phyloP scores from a whole-genome alignment of 2,329 filamentous ascomycete species.

The Tolypocladium pustulatum region DNA sequence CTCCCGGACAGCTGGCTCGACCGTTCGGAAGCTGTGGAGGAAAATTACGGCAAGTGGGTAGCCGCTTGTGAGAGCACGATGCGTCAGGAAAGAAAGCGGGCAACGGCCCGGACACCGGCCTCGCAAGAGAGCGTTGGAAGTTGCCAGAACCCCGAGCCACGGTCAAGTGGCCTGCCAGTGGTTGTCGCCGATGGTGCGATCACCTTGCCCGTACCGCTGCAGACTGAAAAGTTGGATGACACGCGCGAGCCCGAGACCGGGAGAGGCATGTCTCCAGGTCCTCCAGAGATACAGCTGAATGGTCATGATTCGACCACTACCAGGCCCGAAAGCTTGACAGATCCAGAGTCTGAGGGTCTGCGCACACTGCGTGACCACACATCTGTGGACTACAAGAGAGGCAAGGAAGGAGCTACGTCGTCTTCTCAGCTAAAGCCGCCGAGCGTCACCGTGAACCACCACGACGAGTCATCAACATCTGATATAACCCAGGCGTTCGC shows the following conservation, averaged over 20 bases:
- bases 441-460: neutral
- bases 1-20: slow-evolving; percentile 84
- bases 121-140: neutral
- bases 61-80: slow-evolving; percentile 65
- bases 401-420: neutral
- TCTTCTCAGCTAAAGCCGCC: neutral
- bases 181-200: neutral
- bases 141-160: neutral
- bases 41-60: slow-evolving; percentile 70
- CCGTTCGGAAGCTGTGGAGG: slow-evolving; percentile 69
- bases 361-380: neutral
- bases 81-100: slow-evolving; percentile 46
- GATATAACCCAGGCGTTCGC: neutral
- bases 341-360: neutral
- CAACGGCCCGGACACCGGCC: neutral
- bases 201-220: neutral
- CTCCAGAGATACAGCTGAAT: neutral
- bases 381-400: slow-evolving; percentile 1
- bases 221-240: neutral
- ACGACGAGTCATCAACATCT: neutral
- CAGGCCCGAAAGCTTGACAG: neutral
- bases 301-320: neutral
- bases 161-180: neutral
- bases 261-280: neutral
- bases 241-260: neutral